Conservation (phyloP, 108 stramenopile species). For the Craspedostauros australis region DNA sequence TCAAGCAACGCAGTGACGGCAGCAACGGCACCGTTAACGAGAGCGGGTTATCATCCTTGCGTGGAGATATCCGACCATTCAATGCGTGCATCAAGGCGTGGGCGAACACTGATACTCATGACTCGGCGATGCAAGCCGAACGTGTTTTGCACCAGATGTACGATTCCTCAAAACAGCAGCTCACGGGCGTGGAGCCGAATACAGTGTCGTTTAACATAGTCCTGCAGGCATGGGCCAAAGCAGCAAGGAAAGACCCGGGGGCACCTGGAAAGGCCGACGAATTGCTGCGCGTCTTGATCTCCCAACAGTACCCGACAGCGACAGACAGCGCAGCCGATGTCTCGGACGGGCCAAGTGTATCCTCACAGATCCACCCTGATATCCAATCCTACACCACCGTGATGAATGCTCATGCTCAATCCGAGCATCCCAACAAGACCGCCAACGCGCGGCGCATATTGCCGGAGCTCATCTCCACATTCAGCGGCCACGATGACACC, state of each 20-base stretch:
- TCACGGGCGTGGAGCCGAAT: slow-evolving; percentile 12
- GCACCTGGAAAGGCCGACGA: slow-evolving; percentile 29
- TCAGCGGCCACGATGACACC: slow-evolving; percentile 1
- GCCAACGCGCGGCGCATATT: slow-evolving; percentile 22
- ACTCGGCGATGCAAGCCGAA: slow-evolving; percentile 26
- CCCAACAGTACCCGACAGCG: slow-evolving; percentile 5
- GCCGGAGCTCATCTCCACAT: slow-evolving; percentile 6
- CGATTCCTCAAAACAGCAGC: slow-evolving; percentile 5
- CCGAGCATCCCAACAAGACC: slow-evolving; percentile 13
- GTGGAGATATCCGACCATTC: slow-evolving; percentile 20
- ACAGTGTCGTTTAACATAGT: slow-evolving; percentile 35
- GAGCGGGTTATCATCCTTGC: too few relatives aligned
- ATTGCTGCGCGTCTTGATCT: slow-evolving; percentile 26
- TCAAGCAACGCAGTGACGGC: neutral
- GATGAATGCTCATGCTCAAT: slow-evolving; percentile 40
- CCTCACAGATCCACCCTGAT: slow-evolving; percentile 12
- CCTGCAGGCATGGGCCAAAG: slow-evolving; percentile 37
- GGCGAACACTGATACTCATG: slow-evolving; percentile 20
- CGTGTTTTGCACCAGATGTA: slow-evolving; percentile 30
- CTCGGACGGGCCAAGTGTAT: too few relatives aligned
- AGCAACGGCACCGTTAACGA: neutral
- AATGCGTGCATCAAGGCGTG: slow-evolving; percentile 40
- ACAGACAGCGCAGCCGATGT: neutral
- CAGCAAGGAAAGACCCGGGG: slow-evolving; percentile 4
- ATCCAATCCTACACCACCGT: slow-evolving; percentile 33